phyloP scores from a whole-genome alignment of 1,284 basidiomycete genomes.

The Fomitopsis pinicola region DNA sequence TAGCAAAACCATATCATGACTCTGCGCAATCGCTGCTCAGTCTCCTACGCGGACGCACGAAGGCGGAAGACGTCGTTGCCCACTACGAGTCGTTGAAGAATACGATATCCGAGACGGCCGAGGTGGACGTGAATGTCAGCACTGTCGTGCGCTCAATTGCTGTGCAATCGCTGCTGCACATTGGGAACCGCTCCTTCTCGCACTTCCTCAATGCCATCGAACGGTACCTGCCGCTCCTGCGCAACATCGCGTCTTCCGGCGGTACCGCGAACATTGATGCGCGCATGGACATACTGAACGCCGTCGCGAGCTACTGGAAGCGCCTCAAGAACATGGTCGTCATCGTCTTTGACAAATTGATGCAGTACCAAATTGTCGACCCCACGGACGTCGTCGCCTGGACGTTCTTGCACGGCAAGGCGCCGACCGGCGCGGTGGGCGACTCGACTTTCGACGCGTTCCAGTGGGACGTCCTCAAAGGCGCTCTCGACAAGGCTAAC shows the following conservation, averaged over 20 bases:
- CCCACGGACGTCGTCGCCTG: conserved; percentile 88
- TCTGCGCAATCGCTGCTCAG: conserved; percentile 79
- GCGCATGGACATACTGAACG: conserved; percentile 67
- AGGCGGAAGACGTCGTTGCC: conserved; percentile 74
- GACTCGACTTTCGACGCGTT: conserved; percentile 50
- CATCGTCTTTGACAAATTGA: conserved; percentile 95
- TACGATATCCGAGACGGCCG: conserved; percentile 51
- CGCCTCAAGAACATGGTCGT: conserved; percentile 79
- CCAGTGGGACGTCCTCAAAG: conserved; percentile 81
- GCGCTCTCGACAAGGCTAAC: conserved; percentile 84
- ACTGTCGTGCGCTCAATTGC: conserved; percentile 72
- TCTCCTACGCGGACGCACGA: conserved; percentile 75
- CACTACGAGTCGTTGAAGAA: conserved; percentile 71
- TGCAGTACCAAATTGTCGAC: conserved; percentile 98
- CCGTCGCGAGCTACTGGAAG: conserved; percentile 77
- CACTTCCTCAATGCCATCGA: conserved; percentile 98
- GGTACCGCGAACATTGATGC: conserved; percentile 49
- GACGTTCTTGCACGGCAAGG: conserved; percentile 61
- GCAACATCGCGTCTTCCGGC: conserved; percentile 55
- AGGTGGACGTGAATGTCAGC: conserved; percentile 59
- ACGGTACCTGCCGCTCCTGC: conserved; percentile 88
- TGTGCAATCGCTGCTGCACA: conserved; percentile 86
- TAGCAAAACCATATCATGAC: conserved; percentile 74
- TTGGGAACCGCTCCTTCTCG: conserved; percentile 95
- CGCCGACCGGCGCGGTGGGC: conserved; percentile 23